phyloP scores from a whole-genome alignment of 495 filamentous ascomycete species.

The Penicillium lividum region DNA sequence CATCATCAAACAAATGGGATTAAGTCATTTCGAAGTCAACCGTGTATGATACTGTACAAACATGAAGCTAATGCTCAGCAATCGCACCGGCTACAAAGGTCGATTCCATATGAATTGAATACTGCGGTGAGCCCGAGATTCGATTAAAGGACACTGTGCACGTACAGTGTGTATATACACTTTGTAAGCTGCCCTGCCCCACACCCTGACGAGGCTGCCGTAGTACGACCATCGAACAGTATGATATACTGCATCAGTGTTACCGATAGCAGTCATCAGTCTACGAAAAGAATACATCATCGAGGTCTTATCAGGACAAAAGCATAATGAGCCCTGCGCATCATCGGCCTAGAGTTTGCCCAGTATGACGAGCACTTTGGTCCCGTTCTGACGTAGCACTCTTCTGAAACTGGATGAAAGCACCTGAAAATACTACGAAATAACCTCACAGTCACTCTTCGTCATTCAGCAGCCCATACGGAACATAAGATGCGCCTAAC shows the following conservation, averaged over 20 bases:
- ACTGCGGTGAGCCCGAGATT: conserved; percentile 1
- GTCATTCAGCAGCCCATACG: conserved; percentile 1
- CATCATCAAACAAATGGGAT: conserved; percentile 1
- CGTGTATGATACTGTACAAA: conserved; percentile 7
- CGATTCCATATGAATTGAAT: background rate
- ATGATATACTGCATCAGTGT: conserved; percentile 1
- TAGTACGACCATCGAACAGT: conserved; percentile 2
- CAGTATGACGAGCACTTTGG: conserved; percentile 1
- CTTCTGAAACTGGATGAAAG: background rate
- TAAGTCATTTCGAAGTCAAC: background rate
- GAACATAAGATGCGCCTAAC: conserved; percentile 3
- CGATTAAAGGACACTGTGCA: conserved; percentile 2
- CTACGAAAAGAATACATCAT: background rate
- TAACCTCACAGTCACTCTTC: background rate
- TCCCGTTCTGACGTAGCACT: too few relatives aligned
- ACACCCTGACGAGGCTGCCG: background rate
- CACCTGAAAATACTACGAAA: conserved; percentile 4
- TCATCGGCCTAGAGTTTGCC: background rate
- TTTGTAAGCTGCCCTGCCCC: conserved; percentile 2
- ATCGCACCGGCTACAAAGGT: background rate
- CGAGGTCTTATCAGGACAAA: background rate
- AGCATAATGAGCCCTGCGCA: background rate
- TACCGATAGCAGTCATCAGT: conserved; percentile 2
- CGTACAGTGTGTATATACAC: background rate
- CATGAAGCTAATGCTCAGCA: conserved; percentile 4